Base-by-base conservation (phyloP, 2,329 filamentous ascomycete species). In the Sarocladiaceae sp. region DNA sequence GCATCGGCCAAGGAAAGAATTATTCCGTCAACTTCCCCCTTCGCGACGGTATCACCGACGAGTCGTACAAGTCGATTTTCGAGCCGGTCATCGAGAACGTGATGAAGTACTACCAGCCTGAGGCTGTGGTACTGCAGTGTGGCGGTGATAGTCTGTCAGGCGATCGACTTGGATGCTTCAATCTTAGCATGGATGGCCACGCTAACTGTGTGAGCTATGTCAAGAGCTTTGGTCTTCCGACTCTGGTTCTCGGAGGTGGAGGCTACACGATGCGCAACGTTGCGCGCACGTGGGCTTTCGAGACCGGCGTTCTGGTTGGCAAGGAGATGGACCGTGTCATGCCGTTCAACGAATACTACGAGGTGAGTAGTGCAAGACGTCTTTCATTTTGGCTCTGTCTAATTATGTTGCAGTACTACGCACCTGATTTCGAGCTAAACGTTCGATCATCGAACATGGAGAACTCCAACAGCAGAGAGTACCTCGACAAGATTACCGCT, bases 181-280 rank as follows among this genome's bases (percentile, higher is more conserved):
- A 97, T 62, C 75, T 98, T 50, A 97, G 94, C 65, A 96, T 98
- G 78, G 83, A 84, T 55, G 91, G 91, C 3, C 93, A 98, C 62
- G 90, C 91, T 53, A 89, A 89, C 64, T 98, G 93, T 61, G 88
- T 97, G 53, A 84, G 83, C 52, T 97, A 85, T 55, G 88, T 95
- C 53, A 96, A 95, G 66, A 83, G 78, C 50, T 90, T 91, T 61
- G 77, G 80, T 23, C 73, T 93, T 9, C 93, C 93, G 0, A 83
- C 94, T 2, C 76, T 98, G n/a, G 85, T 98, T 16, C 80, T 98
- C 15, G 93, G 93, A 24, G 93, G 93, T 13, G 93, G 93, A 51
- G 93, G 93, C 39, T 98, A 98, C 67, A 98, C 93, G 1, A 94
- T 95, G 65, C 84, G 93, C 50, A 98, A 98, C 53, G 93, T 98